A percentile compares a stretch with the other conserved stretches of the same genome.
phyloP scores from a whole-genome alignment of 495 filamentous ascomycete genomes.

The Neurospora terricola region DNA sequence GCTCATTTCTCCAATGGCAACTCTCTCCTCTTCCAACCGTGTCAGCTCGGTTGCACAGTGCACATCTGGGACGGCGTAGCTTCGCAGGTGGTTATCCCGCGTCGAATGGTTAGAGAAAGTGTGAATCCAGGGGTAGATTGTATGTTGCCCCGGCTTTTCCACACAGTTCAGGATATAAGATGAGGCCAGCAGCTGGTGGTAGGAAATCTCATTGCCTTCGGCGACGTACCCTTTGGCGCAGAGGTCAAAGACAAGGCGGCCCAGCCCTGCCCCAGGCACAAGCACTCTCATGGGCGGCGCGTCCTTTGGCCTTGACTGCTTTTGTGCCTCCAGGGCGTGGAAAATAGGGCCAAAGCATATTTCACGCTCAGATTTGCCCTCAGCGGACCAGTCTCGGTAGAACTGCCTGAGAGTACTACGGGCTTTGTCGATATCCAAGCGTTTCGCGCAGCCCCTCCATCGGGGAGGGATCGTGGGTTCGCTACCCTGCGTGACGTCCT shows the following conservation, averaged over 20 bases:
- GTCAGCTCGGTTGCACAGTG: constrained; percentile 53
- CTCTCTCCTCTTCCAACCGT: constrained; percentile 6
- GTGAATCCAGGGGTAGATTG: constrained; percentile 70
- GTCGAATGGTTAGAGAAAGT: constrained; percentile 69
- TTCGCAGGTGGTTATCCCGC: constrained; percentile 59
- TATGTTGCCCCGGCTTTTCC: constrained; percentile 39
- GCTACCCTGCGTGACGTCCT: neutral
- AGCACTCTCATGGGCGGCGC: constrained; percentile 51
- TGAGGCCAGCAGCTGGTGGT: constrained; percentile 80
- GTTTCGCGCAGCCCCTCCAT: constrained; percentile 57
- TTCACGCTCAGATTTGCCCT: constrained; percentile 60
- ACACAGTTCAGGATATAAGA: constrained; percentile 72
- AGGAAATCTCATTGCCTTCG: constrained; percentile 94
- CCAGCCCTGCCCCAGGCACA: constrained; percentile 83
- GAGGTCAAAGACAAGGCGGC: constrained; percentile 78
- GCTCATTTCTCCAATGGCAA: constrained; percentile 53
- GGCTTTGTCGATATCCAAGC: constrained; percentile 76
- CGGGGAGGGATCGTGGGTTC: constrained; percentile 25
- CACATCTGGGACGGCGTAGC: constrained; percentile 65
- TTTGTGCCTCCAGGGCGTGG: constrained; percentile 47
- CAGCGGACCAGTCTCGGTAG: constrained; percentile 88
- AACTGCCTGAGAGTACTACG: constrained; percentile 84
- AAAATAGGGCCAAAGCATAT: constrained; percentile 68
- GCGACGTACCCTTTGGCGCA: constrained; percentile 60
- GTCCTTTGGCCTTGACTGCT: constrained; percentile 22